Evolutionary conservation across 805 yeast species (phyloP).

Genomic region (Candida anglica): DNA sequence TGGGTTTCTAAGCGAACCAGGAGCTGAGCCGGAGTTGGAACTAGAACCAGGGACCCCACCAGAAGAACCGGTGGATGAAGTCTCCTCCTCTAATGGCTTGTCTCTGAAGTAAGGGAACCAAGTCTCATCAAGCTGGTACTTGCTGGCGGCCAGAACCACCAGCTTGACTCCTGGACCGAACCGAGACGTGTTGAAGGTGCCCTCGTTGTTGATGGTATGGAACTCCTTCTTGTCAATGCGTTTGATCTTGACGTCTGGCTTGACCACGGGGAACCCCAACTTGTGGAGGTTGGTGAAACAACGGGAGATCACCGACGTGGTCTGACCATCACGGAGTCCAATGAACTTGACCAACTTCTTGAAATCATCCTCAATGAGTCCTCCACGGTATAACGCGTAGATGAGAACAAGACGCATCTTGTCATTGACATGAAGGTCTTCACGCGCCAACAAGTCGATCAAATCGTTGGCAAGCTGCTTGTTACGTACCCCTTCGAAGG

Average conservation of each 20-base stretch:
- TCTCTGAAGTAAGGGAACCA: conserved; percentile 74
- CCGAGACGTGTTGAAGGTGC: conserved; percentile 62
- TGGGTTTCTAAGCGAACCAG: conserved; percentile 60
- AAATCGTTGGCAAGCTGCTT: conserved; percentile 60
- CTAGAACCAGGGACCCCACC: conserved; percentile 16
- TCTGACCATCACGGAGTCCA: conserved; percentile 40
- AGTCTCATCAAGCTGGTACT: conserved; percentile 50
- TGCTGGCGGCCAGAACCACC: conserved; percentile 49
- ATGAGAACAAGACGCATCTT: conserved; percentile 70
- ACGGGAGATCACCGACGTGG: conserved; percentile 56
- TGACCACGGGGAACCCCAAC: conserved; percentile 56
- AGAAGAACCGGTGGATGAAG: conserved; percentile 19
- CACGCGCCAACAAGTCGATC: conserved; percentile 48
- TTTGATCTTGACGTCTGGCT: conserved; percentile 35
- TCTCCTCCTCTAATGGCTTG: conserved; percentile 56
- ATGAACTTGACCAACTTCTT: conserved; percentile 59
- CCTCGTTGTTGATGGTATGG: conserved; percentile 52
- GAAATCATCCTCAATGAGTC: conserved; percentile 71
- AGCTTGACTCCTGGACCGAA: conserved; percentile 66
- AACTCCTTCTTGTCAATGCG: conserved; percentile 47
- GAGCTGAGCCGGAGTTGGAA: conserved; percentile 9
- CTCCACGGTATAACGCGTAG: conserved; percentile 80
- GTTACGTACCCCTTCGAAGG: conserved; percentile 61
- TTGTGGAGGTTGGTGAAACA: conserved; percentile 38
- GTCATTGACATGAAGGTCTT: conserved; percentile 52